These are phyloP conservation scores for Rhodomyrtus psidioides DNA, from an alignment of 441 rosid species.

Conservation along the genomic window DNA sequence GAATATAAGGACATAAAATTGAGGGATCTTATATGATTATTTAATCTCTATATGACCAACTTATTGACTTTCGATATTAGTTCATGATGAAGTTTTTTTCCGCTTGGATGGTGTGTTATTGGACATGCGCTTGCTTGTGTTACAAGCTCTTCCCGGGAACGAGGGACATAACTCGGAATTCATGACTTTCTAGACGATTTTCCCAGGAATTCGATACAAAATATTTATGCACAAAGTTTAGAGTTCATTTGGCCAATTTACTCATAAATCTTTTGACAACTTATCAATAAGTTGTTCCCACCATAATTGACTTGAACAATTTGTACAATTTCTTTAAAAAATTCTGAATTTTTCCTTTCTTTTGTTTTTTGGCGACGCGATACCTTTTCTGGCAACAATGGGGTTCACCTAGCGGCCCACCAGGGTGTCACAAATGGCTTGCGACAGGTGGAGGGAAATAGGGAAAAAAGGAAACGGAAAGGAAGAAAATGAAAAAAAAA, in stretches of 20 bases:
- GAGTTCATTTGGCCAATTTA: neutral
- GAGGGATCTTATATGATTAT: neutral
- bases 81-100: neutral
- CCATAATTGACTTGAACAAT: neutral
- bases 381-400: accelerated
- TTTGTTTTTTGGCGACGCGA: neutral
- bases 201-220: neutral
- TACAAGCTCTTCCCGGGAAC: neutral
- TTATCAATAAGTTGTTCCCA: accelerated
- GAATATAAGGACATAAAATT: neutral
- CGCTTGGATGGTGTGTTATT: neutral
- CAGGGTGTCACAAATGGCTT: too few species aligned
- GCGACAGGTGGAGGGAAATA: neutral
- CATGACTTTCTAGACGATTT: neutral
- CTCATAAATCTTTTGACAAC: neutral
- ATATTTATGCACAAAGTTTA: neutral
- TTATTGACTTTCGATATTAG: neutral
- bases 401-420: neutral
- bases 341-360: too few species aligned
- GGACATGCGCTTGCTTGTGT: neutral
- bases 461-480: neutral
- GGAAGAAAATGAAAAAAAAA: neutral
- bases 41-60: neutral
- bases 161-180: neutral
- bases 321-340: too few species aligned